Percentiles rank a stretch among this genome's conserved stretches.
Conservation (phyloP, 495 filamentous ascomycete genomes). For the Chaetomium fimeti region DNA sequence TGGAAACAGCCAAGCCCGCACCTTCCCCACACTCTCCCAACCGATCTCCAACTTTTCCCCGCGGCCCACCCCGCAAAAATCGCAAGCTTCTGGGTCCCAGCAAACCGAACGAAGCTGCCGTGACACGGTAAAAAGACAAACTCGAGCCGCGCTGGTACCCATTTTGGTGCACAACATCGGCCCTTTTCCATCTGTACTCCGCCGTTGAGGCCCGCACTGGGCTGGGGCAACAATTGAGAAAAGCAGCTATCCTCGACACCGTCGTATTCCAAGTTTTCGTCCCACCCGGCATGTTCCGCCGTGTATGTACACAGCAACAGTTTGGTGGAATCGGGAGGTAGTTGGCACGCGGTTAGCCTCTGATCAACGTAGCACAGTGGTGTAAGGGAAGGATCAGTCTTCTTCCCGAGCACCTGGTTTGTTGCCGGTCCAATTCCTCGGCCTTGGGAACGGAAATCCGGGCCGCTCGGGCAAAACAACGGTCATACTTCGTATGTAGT, state of each 20-base stretch:
- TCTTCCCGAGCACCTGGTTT: background rate
- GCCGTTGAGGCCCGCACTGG: background rate
- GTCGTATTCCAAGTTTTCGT: background rate
- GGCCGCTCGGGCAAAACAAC: background rate
- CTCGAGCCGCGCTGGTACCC: background rate
- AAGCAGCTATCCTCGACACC: background rate
- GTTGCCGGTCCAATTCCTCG: background rate
- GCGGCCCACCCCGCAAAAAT: constrained; percentile 10
- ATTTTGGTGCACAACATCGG: constrained; percentile 12
- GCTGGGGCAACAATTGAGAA: background rate
- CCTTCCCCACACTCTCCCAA: background rate
- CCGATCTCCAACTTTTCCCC: background rate
- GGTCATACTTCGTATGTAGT: too few species aligned
- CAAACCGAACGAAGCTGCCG: background rate
- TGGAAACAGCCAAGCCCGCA: too few species aligned
- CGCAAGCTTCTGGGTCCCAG: background rate
- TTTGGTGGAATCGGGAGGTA: too few species aligned
- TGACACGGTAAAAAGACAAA: background rate
- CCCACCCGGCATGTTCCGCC: background rate
- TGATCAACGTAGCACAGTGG: background rate
- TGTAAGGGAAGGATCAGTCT: background rate
- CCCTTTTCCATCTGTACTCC: constrained; percentile 4
- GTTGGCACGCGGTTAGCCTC: too few species aligned
- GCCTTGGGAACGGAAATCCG: background rate
- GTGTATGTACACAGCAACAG: too few species aligned